phyloP scores from a whole-genome alignment of 1,139 yeast genomes.

The Pneumocystis wakefieldiae region DNA sequence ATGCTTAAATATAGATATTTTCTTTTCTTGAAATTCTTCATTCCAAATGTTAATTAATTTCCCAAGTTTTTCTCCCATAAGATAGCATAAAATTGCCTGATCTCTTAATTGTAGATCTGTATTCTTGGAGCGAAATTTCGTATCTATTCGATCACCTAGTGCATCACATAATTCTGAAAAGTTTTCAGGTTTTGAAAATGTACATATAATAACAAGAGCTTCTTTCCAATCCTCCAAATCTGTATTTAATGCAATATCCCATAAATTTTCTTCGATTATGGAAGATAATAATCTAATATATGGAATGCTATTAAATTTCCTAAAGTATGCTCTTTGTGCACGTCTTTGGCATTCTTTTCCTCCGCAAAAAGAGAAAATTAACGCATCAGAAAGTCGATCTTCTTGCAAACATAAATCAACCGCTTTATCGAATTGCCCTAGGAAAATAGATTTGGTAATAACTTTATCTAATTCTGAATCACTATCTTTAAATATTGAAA shows the following conservation, averaged over 20 bases:
- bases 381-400: conserved; percentile 59
- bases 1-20: conserved; percentile 34
- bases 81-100: conserved; percentile 61
- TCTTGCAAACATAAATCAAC: conserved; percentile 50
- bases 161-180: conserved; percentile 44
- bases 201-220: conserved; percentile 53
- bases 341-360: conserved; percentile 41
- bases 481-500: conserved; percentile 28
- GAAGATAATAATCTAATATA: conserved; percentile 56
- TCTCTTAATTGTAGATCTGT: conserved; percentile 32
- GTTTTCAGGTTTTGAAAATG: conserved; percentile 36
- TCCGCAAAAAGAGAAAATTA: conserved; percentile 63
- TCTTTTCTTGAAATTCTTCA: conserved; percentile 49
- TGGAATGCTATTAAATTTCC: conserved; percentile 37
- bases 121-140: conserved; percentile 12
- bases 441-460: conserved; percentile 43
- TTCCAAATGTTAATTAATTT: conserved; percentile 76
- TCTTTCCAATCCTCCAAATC: conserved; percentile 72
- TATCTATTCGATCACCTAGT: conserved; percentile 59
- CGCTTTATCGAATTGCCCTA: conserved; percentile 54
- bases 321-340: conserved; percentile 59
- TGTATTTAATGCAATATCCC: conserved; percentile 65
- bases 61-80: conserved; percentile 70
- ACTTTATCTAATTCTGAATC: conserved; percentile 32
- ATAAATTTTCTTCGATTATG: conserved; percentile 43